Evolutionary conservation across 2,329 filamentous ascomycete species (phyloP).

Genomic region (Phialocephala sp.): DNA sequence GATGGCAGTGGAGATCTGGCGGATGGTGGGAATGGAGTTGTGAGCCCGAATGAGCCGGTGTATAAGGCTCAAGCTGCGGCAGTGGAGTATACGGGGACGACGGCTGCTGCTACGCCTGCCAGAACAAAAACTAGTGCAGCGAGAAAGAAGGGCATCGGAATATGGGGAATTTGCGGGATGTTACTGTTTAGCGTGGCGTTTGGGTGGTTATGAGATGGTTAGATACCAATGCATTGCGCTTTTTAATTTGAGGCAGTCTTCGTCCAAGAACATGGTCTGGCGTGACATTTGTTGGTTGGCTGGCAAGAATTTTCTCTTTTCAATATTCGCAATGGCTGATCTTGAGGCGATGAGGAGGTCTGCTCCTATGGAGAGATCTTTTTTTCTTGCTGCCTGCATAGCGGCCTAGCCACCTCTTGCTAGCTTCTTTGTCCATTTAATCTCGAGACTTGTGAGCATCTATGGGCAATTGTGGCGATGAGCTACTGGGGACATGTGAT

Average conservation of each 20-base stretch:
- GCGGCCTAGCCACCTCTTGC: too few relatives aligned
- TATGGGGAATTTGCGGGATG: neutral
- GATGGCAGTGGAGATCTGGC: constrained; percentile 52
- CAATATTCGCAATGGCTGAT: too few relatives aligned
- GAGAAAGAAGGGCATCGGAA: neutral
- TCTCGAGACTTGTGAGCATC: too few relatives aligned
- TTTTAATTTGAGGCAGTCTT: neutral
- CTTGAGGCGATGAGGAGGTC: too few relatives aligned
- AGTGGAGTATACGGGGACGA: constrained; percentile 9
- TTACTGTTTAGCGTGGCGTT: constrained; percentile 2
- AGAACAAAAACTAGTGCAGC: neutral
- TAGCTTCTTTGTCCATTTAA: too few relatives aligned
- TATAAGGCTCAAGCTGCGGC: constrained; percentile 44
- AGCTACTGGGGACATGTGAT: too few relatives aligned
- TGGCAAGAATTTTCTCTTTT: too few relatives aligned
- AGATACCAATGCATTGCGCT: neutral
- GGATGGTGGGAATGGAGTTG: constrained; percentile 46
- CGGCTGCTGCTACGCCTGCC: neutral
- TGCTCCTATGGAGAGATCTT: too few relatives aligned
- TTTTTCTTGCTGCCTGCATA: too few relatives aligned
- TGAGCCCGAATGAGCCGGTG: constrained; percentile 45
- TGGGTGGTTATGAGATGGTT: neutral
- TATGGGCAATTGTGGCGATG: too few relatives aligned
- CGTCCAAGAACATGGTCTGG: neutral
- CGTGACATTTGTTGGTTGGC: neutral